Evolutionary conservation across 225 moss, liverwort and hornwort genomes (phyloP).

Genomic region (Bryum argenteum): DNA sequence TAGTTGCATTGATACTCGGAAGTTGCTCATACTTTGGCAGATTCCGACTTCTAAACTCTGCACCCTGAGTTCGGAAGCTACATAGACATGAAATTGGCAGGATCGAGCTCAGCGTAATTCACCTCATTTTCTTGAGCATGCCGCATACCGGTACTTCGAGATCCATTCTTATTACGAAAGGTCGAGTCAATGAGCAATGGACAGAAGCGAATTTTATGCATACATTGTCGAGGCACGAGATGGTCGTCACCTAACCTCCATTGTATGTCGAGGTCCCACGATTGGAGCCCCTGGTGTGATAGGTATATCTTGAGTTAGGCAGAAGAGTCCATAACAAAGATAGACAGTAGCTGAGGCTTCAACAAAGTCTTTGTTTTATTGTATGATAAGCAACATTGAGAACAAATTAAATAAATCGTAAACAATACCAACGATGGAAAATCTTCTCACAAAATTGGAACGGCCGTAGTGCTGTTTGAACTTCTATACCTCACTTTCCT

Average conservation of each 20-base stretch:
- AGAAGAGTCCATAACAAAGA: background rate
- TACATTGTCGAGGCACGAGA: background rate
- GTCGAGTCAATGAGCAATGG: background rate
- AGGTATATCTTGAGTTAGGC: slow-evolving; percentile 1
- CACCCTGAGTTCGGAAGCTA: background rate
- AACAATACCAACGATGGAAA: slow-evolving; percentile 20
- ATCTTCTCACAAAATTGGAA: slow-evolving; percentile 34
- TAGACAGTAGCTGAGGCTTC: background rate
- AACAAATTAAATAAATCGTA: background rate
- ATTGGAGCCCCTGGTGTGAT: background rate
- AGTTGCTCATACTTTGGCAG: background rate
- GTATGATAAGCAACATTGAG: background rate
- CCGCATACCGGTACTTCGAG: background rate
- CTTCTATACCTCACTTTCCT: slow-evolving; percentile 28
- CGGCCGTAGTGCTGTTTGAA: slow-evolving; percentile 16
- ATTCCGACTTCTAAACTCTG: too few species aligned
- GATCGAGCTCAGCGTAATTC: background rate
- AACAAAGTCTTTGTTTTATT: background rate
- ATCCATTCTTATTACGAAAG: background rate
- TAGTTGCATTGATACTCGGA: background rate
- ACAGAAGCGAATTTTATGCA: background rate
- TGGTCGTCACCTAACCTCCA: too few species aligned
- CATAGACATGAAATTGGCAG: background rate
- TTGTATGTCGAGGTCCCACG: background rate
- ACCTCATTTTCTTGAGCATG: background rate